Evolutionary conservation across 1,284 basidiomycete species (phyloP).

Genomic region (Leccinum fallax): DNA sequence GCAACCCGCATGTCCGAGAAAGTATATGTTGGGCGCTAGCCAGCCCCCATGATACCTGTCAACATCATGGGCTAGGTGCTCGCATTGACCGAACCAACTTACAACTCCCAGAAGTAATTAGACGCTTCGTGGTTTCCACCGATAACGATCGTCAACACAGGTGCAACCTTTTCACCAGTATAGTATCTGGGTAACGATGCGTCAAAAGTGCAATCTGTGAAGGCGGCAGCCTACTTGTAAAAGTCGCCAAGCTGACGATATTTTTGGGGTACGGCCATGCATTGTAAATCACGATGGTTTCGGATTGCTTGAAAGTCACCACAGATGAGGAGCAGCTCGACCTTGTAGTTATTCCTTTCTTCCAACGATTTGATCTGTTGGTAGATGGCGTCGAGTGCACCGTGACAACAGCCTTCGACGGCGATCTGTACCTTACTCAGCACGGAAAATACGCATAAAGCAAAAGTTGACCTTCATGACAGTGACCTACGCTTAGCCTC

Average conservation of each 20-base stretch:
- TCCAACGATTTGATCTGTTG: constrained; percentile 71
- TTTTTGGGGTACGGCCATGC: constrained; percentile 91
- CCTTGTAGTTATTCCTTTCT: constrained; percentile 58
- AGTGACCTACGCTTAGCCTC: background rate
- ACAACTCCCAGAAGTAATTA: constrained; percentile 97
- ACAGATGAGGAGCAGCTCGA: constrained; percentile 88
- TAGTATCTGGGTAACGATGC: constrained; percentile 67
- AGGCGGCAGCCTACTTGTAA: constrained; percentile 57
- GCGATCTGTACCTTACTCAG: constrained; percentile 62
- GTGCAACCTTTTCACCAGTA: constrained; percentile 78
- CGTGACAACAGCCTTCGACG: constrained; percentile 95
- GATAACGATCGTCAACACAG: constrained; percentile 90
- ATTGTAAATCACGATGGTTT: constrained; percentile 84
- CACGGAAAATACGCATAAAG: background rate
- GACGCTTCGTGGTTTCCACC: constrained; percentile 99
- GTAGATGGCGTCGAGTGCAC: constrained; percentile 87
- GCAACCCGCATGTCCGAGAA: constrained; percentile 90
- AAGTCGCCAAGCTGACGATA: constrained; percentile 87
- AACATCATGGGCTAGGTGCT: constrained; percentile 1
- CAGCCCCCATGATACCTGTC: constrained; percentile 90
- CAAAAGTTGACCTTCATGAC: constrained; percentile 26
- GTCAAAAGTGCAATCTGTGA: constrained; percentile 3
- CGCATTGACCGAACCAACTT: constrained; percentile 37
- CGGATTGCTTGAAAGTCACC: constrained; percentile 97
- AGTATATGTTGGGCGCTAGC: constrained; percentile 98